These are phyloP conservation scores for Metschnikowia cerradonensis DNA, from an alignment of 805 yeast genomes.

Conservation along the genomic window DNA sequence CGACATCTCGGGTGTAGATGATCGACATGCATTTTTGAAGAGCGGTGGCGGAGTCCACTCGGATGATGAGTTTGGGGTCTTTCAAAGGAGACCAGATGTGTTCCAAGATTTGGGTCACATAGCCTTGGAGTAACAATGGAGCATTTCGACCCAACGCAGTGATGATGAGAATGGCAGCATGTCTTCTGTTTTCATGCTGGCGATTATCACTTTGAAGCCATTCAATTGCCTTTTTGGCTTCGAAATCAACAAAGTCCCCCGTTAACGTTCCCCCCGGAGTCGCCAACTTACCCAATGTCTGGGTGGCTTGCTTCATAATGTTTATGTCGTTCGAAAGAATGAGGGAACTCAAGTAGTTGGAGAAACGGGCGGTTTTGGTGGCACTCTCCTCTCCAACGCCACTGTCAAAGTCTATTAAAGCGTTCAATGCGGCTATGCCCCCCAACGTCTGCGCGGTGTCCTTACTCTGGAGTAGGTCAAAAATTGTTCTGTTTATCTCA, in stretches of 20 bases:
- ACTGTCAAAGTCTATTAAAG: constrained; percentile 78
- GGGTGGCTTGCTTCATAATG: constrained; percentile 83
- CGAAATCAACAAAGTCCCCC: constrained; percentile 89
- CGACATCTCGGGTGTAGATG: constrained; percentile 71
- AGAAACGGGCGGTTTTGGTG: constrained; percentile 82
- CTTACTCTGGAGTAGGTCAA: constrained; percentile 74
- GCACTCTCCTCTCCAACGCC: constrained; percentile 75
- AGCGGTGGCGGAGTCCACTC: constrained; percentile 82
- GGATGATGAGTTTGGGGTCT: constrained; percentile 68
- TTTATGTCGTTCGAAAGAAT: constrained; percentile 78
- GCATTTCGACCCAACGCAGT: constrained; percentile 82
- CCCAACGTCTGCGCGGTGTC: constrained; percentile 75
- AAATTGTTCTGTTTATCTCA: constrained; percentile 81
- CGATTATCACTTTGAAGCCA: constrained; percentile 82
- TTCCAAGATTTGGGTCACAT: constrained; percentile 72
- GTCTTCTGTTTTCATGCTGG: constrained; percentile 73
- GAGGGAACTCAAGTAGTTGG: constrained; percentile 79
- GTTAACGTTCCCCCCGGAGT: constrained; percentile 86
- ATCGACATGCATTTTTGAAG: constrained; percentile 75
- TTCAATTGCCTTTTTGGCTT: constrained; percentile 84
- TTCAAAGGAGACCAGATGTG: constrained; percentile 85
- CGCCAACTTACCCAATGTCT: constrained; percentile 83
- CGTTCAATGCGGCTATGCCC: constrained; percentile 86
- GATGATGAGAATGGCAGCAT: constrained; percentile 83
- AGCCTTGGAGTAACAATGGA: constrained; percentile 76